Evolutionary conservation across 169 alveolate species (phyloP).

Genomic region (Miamiensis avidus): DNA sequence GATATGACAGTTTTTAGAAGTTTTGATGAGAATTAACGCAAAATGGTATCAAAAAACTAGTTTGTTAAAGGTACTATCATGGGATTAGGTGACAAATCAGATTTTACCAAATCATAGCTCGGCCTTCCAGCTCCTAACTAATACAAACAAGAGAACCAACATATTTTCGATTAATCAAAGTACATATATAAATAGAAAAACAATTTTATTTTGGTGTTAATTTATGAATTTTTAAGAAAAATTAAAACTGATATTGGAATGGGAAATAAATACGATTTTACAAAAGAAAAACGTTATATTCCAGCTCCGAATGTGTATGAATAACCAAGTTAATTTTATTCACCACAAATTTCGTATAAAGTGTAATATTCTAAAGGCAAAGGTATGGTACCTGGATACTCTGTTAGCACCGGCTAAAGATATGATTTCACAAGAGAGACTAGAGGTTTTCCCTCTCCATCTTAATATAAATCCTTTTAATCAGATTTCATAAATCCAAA

Average conservation of each 20-base stretch:
- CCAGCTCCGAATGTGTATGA: background rate
- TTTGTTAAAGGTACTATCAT: background rate
- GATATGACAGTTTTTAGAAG: background rate
- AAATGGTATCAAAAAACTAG: background rate
- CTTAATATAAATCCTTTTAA: no score
- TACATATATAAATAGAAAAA: no score
- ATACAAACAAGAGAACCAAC: background rate
- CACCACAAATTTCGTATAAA: background rate
- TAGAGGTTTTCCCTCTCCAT: background rate
- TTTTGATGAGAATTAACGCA: background rate
- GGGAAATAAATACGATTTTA: background rate
- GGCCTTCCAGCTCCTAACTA: background rate
- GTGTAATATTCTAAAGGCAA: background rate
- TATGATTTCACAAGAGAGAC: background rate
- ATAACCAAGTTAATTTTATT: background rate
- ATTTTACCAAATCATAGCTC: background rate
- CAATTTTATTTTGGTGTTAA: background rate
- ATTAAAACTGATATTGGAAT: no score
- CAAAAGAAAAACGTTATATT: background rate
- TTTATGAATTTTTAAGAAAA: no score
- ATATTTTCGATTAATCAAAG: background rate
- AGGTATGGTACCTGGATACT: background rate
- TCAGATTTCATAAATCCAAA: no score
- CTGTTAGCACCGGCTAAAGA: background rate
- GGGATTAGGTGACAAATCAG: background rate